Base-by-base conservation (phyloP, 2,329 filamentous ascomycete species). In the Penicillium psychrosexuale region DNA sequence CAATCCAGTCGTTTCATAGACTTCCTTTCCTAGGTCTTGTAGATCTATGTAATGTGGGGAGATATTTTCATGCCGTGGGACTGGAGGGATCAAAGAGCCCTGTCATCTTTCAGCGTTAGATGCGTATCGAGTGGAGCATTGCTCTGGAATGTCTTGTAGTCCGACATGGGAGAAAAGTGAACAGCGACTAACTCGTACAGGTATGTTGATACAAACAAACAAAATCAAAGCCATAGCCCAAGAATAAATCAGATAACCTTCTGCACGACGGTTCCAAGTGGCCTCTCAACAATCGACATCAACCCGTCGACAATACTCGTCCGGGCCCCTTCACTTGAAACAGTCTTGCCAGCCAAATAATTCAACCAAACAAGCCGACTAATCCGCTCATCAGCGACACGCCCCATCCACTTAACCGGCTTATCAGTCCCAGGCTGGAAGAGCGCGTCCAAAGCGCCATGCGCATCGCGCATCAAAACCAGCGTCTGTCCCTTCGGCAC, bases 351-450 rank as follows among this genome's bases (percentile, higher is more conserved):
- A 5, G 85, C 90, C 31, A 99, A 78, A 74, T 96, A 99, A 63
- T 92, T 88, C 69, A 97, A 75, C 93, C 93, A 97, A 22, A 97
- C 77, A 56, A 93, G 76, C 55, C 89, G 84, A 53, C 88, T 88
- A 12, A 99, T 79, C 51, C 93, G 80, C 77, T 94, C 89, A 68
- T 97, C 94, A 0, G 73, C 66, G 1, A 97, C 85, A 0, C 80
- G 77, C 1, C 94, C 94, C 63, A 97, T 71, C 70, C 72, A 82
- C 71, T 77, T 79, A 73, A 80, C 69, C 34, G 74, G 69, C 37
- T 77, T 73, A 58, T 72, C 66, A 13, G 75, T 73, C 36, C 79
- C 78, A 68, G 69, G 78, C 60, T 84, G 80, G 55, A 87, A 91
- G 60, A 87, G 80, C 42, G 91, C 82, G 56, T 83, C 82, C 66